Conservation (phyloP, 768 basidiomycete species). For the Lenzites betulinus region DNA sequence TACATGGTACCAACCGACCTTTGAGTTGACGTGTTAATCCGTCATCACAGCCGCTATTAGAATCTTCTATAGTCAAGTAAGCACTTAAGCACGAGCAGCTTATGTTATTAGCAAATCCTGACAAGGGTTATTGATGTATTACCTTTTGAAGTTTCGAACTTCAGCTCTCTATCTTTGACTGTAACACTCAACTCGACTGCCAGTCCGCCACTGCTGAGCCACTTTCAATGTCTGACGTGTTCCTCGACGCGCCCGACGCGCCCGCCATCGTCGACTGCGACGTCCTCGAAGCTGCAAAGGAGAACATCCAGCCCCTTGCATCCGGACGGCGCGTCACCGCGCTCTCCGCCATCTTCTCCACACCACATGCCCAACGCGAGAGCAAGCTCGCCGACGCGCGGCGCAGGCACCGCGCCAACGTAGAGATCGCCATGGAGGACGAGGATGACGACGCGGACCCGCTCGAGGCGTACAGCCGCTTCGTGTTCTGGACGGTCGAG, state of each 20-base stretch:
- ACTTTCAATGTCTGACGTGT: slow-evolving; percentile 38
- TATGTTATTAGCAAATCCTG: too few species aligned
- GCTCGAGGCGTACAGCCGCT: slow-evolving; percentile 81
- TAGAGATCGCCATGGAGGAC: slow-evolving; percentile 65
- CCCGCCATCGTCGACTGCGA: slow-evolving; percentile 74
- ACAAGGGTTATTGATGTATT: too few species aligned
- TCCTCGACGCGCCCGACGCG: slow-evolving; percentile 33
- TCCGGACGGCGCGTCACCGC: slow-evolving; percentile 79
- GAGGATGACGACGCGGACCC: slow-evolving; percentile 78
- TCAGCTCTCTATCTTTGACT: too few species aligned
- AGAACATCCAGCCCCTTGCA: slow-evolving; percentile 84
- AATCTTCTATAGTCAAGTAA: too few species aligned
- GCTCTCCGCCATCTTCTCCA: slow-evolving; percentile 70
- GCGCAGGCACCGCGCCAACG: slow-evolving; percentile 68
- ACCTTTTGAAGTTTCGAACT: too few species aligned
- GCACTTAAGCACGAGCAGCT: too few species aligned
- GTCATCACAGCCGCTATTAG: too few species aligned
- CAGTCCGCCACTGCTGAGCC: neutral
- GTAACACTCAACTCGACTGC: too few species aligned
- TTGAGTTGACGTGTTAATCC: too few species aligned
- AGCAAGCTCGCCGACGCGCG: slow-evolving; percentile 65
- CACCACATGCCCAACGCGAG: slow-evolving; percentile 78
- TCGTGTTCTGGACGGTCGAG: slow-evolving; percentile 91
- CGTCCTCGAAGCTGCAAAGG: slow-evolving; percentile 79
- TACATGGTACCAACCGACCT: too few species aligned